Conservation (phyloP, 2,329 filamentous ascomycete genomes). For the Aspergillus amoenus region DNA sequence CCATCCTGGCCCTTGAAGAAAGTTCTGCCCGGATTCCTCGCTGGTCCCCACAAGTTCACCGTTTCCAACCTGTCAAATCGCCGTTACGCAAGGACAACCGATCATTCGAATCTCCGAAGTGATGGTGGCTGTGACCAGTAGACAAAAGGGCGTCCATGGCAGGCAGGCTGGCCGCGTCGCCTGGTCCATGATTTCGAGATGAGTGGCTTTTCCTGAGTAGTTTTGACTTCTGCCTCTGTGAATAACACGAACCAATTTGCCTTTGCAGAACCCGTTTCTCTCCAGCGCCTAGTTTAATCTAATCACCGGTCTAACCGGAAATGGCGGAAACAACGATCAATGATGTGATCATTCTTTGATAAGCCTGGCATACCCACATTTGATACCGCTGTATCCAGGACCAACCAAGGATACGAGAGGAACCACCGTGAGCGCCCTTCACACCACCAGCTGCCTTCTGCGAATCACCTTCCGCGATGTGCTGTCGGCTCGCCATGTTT, state of each 20-base stretch:
- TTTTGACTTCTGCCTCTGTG: neutral
- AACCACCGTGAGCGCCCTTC: conserved; percentile 6
- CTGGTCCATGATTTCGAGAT: neutral
- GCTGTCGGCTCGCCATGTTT: neutral
- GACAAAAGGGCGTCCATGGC: neutral
- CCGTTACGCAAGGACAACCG: conserved; percentile 23
- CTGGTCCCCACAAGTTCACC: conserved; percentile 26
- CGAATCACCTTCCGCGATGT: neutral
- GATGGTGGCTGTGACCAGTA: neutral
- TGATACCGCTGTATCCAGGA: neutral
- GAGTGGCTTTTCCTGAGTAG: neutral
- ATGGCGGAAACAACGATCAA: conserved; percentile 7
- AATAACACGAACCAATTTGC: neutral
- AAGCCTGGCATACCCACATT: conserved; percentile 1
- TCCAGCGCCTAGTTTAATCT: conserved; percentile 1
- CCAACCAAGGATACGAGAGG: neutral
- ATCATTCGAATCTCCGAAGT: neutral
- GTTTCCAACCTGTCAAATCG: conserved; percentile 25
- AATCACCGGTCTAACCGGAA: conserved; percentile 5
- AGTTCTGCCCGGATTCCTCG: neutral
- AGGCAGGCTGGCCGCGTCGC: neutral
- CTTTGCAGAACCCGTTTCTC: neutral
- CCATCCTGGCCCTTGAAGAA: neutral
- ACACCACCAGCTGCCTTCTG: neutral
- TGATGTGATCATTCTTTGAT: conserved; percentile 15